These are phyloP conservation scores for Eimeria sp. DNA, from an alignment of 169 alveolate species.

Conservation along the genomic window DNA sequence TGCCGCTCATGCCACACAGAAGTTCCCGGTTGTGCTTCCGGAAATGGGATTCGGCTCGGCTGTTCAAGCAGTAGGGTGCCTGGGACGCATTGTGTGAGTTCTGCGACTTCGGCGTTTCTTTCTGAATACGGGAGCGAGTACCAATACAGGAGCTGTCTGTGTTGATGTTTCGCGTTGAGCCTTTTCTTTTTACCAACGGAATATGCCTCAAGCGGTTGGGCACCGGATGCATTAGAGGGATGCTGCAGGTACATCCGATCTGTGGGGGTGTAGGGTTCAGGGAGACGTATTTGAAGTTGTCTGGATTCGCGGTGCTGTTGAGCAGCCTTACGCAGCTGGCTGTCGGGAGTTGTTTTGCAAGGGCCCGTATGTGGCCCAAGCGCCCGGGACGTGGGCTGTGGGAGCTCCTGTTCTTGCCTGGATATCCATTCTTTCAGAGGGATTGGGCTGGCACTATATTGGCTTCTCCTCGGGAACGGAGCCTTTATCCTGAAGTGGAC, in stretches of 20 bases:
- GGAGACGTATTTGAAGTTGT: conserved; percentile 39
- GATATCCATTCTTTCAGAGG: conserved; percentile 17
- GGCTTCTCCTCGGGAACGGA: conserved; percentile 35
- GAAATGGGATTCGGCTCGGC: not conserved
- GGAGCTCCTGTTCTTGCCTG: conserved; percentile 42
- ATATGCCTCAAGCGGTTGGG: not conserved
- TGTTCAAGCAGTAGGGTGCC: not conserved
- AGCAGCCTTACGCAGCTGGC: conserved; percentile 26
- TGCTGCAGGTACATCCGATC: conserved; percentile 32
- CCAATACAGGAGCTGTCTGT: not conserved
- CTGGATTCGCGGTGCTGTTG: conserved; percentile 55
- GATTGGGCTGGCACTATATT: conserved; percentile 40
- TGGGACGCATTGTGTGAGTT: not conserved
- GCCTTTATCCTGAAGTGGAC: conserved; percentile 16
- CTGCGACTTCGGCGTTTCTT: not conserved
- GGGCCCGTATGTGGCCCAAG: conserved; percentile 45
- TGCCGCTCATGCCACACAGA: not conserved
- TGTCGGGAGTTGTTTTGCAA: conserved; percentile 29
- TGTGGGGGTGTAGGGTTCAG: conserved; percentile 68
- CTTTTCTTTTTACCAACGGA: not conserved
- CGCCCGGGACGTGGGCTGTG: conserved; percentile 42
- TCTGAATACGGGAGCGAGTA: conserved; percentile 14
- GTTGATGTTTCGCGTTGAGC: not conserved
- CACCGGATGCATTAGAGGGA: not conserved
- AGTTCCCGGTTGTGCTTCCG: not conserved